Conservation (phyloP, 257 asterid genomes). For the Solanum corneliomulleri region DNA sequence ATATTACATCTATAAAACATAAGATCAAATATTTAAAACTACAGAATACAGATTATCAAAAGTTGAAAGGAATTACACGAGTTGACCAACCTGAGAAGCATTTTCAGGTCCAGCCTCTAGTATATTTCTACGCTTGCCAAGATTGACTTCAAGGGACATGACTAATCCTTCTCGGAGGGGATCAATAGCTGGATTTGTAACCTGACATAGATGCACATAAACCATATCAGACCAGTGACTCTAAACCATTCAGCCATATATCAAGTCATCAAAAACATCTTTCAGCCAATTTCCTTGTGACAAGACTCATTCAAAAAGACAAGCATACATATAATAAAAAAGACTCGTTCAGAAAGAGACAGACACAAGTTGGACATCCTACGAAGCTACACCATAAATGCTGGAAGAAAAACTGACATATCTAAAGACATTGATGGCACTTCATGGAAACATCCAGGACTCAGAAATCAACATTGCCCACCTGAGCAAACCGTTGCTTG, state of each 20-base stretch:
- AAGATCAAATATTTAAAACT: neutral
- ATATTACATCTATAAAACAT: neutral
- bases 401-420: neutral
- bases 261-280: neutral
- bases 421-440: neutral
- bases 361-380: neutral
- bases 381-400: neutral
- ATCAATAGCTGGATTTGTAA: constrained; percentile 98
- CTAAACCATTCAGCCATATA: neutral
- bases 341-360: neutral
- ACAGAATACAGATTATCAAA: neutral
- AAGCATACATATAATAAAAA: neutral
- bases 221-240: neutral
- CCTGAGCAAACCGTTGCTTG: constrained; percentile 99
- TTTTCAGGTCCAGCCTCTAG: constrained; percentile 94
- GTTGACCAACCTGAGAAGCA: constrained; percentile 73
- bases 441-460: neutral
- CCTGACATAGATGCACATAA: constrained; percentile 34
- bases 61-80: neutral
- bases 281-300: neutral
- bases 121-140: constrained; percentile 89
- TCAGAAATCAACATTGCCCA: constrained; percentile 12
- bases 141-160: constrained; percentile 97
- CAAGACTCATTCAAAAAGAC: neutral
- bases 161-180: constrained; percentile 98